phyloP scores from a whole-genome alignment of 148 eudicot species.

The Silene conica region DNA sequence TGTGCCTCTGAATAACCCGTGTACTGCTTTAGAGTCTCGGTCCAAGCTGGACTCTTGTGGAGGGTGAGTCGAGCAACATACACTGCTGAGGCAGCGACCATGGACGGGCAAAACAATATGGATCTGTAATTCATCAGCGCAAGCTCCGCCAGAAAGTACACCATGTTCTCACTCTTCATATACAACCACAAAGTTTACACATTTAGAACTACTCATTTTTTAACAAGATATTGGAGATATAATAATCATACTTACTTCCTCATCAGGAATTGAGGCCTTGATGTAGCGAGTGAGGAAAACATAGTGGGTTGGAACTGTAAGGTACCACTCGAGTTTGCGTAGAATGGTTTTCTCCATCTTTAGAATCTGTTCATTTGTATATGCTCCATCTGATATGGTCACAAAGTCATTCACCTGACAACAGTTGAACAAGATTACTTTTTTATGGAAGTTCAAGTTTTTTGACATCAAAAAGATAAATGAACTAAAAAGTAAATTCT shows the following conservation, averaged over 20 bases:
- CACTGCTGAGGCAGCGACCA: conserved; percentile 90
- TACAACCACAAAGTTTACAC: background rate
- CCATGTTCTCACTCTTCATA: conserved; percentile 61
- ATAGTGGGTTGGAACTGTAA: conserved; percentile 63
- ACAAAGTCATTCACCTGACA: conserved; percentile 58
- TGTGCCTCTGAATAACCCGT: conserved; percentile 69
- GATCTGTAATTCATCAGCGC: conserved; percentile 62
- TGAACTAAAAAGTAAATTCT: background rate
- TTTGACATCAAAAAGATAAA: background rate
- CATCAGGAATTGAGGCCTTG: conserved; percentile 55
- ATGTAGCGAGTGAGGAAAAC: conserved; percentile 70
- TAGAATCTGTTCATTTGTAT: conserved; percentile 49
- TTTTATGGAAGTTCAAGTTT: background rate
- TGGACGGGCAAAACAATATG: conserved; percentile 47
- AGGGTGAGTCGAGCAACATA: conserved; percentile 69
- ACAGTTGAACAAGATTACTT: background rate
- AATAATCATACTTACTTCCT: conserved; percentile 30
- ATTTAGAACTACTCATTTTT: background rate
- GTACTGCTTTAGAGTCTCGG: conserved; percentile 59
- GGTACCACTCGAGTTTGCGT: conserved; percentile 55
- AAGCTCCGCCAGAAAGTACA: conserved; percentile 65
- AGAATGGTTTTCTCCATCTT: conserved; percentile 62
- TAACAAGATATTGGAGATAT: background rate
- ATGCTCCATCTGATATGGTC: conserved; percentile 50
- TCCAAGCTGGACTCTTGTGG: conserved; percentile 63